Conservation (phyloP, 2,329 filamentous ascomycete genomes). For the Graphilbum fragrans region DNA sequence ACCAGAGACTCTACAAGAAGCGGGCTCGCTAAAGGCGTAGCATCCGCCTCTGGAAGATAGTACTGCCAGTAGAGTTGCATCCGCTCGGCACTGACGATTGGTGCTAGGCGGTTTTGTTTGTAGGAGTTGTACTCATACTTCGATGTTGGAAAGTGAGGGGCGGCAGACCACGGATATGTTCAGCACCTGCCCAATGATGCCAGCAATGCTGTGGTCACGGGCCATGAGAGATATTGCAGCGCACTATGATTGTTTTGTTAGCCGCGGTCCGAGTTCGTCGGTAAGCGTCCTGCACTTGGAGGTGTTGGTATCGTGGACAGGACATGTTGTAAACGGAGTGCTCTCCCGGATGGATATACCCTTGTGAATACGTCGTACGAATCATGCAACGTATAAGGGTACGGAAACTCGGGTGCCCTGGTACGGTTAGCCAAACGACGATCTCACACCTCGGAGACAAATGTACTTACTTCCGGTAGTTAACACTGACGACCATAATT, state of each 20-base stretch:
- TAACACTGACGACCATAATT: constrained; percentile 8
- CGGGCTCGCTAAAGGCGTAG: constrained; percentile 6
- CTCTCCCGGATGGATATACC: too few species aligned
- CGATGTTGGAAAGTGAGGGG: constrained; percentile 4
- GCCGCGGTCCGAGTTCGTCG: too few species aligned
- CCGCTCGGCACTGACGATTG: constrained; percentile 9
- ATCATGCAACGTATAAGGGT: constrained; percentile 9
- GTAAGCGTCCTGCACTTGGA: too few species aligned
- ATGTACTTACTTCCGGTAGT: constrained; percentile 8
- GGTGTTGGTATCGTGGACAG: too few species aligned
- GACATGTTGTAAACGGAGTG: too few species aligned
- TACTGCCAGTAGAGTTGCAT: constrained; percentile 12
- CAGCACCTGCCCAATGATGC: constrained; percentile 10
- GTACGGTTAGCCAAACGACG: too few species aligned
- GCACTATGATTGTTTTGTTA: too few species aligned
- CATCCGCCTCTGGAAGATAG: constrained; percentile 7
- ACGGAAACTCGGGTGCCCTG: constrained; percentile 10
- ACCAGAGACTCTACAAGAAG: constrained; percentile 7
- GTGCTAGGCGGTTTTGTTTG: constrained; percentile 7
- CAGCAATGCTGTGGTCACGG: constrained; percentile 6
- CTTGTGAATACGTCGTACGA: constrained; percentile 6
- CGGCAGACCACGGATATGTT: constrained; percentile 12
- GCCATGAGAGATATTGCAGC: constrained; percentile 5
- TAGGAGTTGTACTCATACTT: constrained; percentile 9
- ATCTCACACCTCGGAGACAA: too few species aligned